phyloP scores from a whole-genome alignment of 163 green algal species.

The Scenedesmus sp. region DNA sequence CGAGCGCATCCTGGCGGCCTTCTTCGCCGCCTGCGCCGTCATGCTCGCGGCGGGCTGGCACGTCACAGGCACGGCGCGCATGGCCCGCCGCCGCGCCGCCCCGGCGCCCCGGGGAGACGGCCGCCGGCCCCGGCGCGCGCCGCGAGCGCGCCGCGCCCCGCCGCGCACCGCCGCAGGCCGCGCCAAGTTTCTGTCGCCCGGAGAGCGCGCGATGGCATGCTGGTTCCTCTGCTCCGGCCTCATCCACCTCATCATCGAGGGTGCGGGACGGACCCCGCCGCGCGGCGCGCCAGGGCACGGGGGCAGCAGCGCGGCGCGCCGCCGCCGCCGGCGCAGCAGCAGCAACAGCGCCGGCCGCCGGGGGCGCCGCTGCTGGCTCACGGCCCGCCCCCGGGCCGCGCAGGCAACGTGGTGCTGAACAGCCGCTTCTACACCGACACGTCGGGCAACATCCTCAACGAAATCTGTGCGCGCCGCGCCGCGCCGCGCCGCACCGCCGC shows the following conservation, averaged over 20 bases:
- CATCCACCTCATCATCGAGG: conserved; percentile 92
- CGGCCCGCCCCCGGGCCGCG: neutral
- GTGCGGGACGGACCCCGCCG: too few relatives aligned
- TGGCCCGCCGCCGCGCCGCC: too few relatives aligned
- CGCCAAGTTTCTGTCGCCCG: conserved; percentile 49
- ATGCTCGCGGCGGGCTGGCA: conserved; percentile 62
- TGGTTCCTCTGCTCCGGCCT: conserved; percentile 82
- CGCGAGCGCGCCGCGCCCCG: too few relatives aligned
- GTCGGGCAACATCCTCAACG: conserved; percentile 74
- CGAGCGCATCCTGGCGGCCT: conserved; percentile 73
- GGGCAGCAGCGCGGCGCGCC: too few relatives aligned
- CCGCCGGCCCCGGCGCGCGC: too few relatives aligned
- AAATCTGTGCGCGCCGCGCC: conserved; percentile 84
- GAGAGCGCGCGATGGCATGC: conserved; percentile 60
- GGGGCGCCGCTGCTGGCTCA: neutral
- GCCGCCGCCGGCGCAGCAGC: neutral
- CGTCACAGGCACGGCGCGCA: too few relatives aligned
- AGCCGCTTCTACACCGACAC: conserved; percentile 75
- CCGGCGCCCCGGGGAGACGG: too few relatives aligned
- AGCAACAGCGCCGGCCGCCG: neutral
- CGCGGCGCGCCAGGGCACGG: too few relatives aligned
- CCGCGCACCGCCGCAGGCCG: conserved; percentile 32
- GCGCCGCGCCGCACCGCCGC: too few relatives aligned
- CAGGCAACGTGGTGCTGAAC: conserved; percentile 79
- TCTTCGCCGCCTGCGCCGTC: conserved; percentile 61